These are phyloP conservation scores for Xylaria telfairii DNA, from an alignment of 495 filamentous ascomycete genomes.

Conservation along the genomic window DNA sequence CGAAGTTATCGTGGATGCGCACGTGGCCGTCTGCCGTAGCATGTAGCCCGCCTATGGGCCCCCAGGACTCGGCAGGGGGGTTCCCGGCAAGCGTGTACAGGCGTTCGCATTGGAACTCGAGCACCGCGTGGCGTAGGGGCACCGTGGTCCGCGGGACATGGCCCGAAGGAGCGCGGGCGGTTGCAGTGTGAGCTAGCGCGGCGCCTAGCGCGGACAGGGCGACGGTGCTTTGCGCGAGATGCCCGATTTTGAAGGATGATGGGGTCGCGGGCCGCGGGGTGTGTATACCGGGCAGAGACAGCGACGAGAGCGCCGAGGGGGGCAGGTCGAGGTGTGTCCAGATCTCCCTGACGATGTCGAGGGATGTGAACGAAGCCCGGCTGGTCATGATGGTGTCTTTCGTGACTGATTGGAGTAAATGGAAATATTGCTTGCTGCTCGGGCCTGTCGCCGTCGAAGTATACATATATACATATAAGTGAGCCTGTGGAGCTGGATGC, in stretches of 20 bases:
- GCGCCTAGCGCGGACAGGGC: constrained; percentile 50
- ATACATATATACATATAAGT: background rate
- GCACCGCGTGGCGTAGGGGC: constrained; percentile 43
- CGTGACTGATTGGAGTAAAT: background rate
- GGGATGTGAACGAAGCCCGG: constrained; percentile 17
- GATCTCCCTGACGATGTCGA: constrained; percentile 28
- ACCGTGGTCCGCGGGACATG: constrained; percentile 37
- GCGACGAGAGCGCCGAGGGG: constrained; percentile 21
- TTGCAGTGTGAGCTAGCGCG: constrained; percentile 42
- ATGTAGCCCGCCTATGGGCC: constrained; percentile 51
- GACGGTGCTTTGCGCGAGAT: constrained; percentile 49
- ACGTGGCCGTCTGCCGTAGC: constrained; percentile 52
- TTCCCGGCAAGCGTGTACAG: constrained; percentile 45
- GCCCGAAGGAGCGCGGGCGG: background rate
- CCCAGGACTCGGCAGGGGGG: constrained; percentile 38
- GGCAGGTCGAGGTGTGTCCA: constrained; percentile 30
- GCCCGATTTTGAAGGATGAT: constrained; percentile 42
- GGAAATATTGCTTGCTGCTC: background rate
- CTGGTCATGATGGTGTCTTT: background rate
- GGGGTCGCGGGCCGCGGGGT: constrained; percentile 32
- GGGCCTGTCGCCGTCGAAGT: background rate
- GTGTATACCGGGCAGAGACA: constrained; percentile 21
- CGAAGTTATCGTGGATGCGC: constrained; percentile 52
- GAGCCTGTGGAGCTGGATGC: background rate
- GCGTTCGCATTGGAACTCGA: constrained; percentile 54